Conservation (phyloP, 228 moss, liverwort and hornwort species). For the Sphagnum magellanicum region DNA sequence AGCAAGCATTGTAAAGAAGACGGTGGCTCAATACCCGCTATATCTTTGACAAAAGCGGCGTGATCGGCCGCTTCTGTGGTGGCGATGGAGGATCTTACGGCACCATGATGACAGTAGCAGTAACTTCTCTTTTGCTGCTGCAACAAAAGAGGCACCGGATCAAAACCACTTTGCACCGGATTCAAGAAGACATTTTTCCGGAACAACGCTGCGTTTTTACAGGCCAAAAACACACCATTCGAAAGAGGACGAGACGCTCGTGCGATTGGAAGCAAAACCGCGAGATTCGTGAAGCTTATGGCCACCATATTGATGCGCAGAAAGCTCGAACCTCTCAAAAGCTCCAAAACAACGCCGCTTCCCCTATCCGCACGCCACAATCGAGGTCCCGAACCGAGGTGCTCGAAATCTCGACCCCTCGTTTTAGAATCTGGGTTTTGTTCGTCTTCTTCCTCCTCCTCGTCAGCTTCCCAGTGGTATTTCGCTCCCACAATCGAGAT, state of each 20-base stretch:
- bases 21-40: constrained; percentile 60
- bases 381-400: too few species aligned
- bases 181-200: not conserved
- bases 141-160: not conserved
- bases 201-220: not conserved
- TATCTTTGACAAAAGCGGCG: constrained; percentile 53
- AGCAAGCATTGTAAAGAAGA: constrained; percentile 51
- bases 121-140: too few species aligned
- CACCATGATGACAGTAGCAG: too few species aligned
- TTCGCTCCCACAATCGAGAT: too few species aligned
- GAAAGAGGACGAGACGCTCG: not conserved
- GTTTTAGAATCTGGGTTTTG: too few species aligned
- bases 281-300: constrained; percentile 28
- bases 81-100: constrained; percentile 10
- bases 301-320: constrained; percentile 14
- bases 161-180: too few species aligned
- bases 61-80: constrained; percentile 37
- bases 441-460: too few species aligned
- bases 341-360: too few species aligned
- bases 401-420: too few species aligned
- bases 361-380: too few species aligned
- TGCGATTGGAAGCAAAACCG: constrained; percentile 14
- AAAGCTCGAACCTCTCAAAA: too few species aligned
- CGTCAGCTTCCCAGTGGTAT: too few species aligned
- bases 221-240: not conserved